Conservation (phyloP, 176 grass and related monocot genomes). For the Aegilops longissima region DNA sequence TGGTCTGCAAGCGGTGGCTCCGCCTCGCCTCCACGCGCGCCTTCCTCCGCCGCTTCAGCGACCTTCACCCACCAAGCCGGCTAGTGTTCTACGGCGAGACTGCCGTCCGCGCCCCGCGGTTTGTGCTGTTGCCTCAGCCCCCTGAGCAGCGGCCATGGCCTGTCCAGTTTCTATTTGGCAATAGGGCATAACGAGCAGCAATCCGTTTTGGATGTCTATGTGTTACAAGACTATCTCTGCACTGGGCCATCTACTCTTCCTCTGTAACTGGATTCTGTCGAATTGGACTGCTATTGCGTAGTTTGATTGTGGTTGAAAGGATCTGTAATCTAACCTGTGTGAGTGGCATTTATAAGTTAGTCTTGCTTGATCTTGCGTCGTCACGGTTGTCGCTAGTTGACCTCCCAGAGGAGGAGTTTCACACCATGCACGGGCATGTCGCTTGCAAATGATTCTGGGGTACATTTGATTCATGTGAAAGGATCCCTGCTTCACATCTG, state of each 20-base stretch:
- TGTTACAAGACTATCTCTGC: background rate
- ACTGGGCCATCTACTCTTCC: background rate
- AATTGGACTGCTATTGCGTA: background rate
- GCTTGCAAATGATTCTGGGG: background rate
- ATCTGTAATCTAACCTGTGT: background rate
- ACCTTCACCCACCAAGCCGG: background rate
- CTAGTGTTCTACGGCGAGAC: background rate
- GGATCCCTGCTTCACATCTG: background rate
- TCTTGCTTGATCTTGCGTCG: conserved; percentile 21
- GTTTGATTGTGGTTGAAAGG: background rate
- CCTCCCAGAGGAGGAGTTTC: background rate
- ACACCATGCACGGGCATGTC: background rate
- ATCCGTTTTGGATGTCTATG: background rate
- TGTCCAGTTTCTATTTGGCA: background rate
- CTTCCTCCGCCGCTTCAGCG: conserved; percentile 11
- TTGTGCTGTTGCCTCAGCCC: background rate
- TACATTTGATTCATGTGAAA: background rate
- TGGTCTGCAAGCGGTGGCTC: background rate
- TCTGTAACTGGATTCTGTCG: background rate
- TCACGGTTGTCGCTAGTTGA: background rate
- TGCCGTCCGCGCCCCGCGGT: background rate
- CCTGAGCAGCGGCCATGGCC: background rate
- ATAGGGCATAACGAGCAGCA: background rate
- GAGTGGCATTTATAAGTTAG: background rate
- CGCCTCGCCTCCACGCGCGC: background rate